Percentiles rank a stretch among this genome's conserved stretches.
Evolutionary conservation across 2,329 filamentous ascomycete species (phyloP).

Genomic region (Cylindrodendrum hubeiense): DNA sequence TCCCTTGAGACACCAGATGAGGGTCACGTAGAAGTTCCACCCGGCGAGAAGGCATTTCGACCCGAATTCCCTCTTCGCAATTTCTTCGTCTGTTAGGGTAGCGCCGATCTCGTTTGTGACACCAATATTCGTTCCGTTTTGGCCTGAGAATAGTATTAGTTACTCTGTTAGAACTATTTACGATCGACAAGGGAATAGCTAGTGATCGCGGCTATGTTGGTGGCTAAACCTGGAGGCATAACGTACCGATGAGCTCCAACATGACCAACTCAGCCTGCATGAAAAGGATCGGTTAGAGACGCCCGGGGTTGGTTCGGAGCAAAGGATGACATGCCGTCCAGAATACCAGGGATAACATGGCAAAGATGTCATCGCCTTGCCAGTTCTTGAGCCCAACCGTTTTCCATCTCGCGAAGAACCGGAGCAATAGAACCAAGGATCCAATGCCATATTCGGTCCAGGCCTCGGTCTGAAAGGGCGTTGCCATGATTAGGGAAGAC

Average conservation of each 20-base stretch:
- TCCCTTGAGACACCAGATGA: constrained; percentile 58
- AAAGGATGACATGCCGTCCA: constrained; percentile 49
- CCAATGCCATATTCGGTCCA: constrained; percentile 59
- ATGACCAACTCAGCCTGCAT: constrained; percentile 45
- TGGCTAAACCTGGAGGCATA: neutral
- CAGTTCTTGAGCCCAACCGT: constrained; percentile 54
- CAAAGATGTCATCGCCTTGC: constrained; percentile 59
- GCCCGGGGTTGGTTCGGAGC: neutral
- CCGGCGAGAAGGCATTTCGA: constrained; percentile 51
- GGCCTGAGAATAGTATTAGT: constrained; percentile 43
- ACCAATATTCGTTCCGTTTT: constrained; percentile 55
- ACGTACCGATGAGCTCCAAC: constrained; percentile 50
- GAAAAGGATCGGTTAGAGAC: constrained; percentile 4
- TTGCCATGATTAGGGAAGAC: constrained; percentile 41
- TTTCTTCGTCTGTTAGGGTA: constrained; percentile 46
- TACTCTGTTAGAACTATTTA: neutral
- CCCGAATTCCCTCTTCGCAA: constrained; percentile 47
- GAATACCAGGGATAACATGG: constrained; percentile 50
- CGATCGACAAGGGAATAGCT: neutral
- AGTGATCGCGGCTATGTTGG: neutral
- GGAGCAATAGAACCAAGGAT: constrained; percentile 50
- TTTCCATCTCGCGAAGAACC: constrained; percentile 54
- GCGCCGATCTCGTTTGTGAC: constrained; percentile 48
- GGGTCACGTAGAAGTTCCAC: constrained; percentile 56
- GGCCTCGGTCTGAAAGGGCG: constrained; percentile 57